phyloP scores from a whole-genome alignment of 2,329 filamentous ascomycete species.

The Xylariaceae sp. region DNA sequence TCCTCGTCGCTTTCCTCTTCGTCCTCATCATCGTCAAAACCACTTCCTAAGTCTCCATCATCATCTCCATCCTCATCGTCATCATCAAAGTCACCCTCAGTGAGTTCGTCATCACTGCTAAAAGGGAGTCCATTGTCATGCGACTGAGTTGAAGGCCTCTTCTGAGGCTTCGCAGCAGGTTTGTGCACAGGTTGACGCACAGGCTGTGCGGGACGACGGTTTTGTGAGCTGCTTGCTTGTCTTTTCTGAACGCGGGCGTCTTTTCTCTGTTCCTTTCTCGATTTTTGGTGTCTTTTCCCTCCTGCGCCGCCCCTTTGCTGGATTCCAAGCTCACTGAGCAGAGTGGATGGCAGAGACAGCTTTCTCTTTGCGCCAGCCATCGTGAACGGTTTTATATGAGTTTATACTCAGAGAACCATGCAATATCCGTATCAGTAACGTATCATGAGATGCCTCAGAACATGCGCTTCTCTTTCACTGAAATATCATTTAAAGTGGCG shows the following conservation, averaged over 20 bases:
- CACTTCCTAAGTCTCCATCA: background rate
- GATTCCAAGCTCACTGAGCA: conserved; percentile 42
- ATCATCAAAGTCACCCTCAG: conserved; percentile 16
- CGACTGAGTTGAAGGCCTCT: background rate
- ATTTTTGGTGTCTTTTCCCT: conserved; percentile 22
- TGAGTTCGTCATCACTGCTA: conserved; percentile 20
- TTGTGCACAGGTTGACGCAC: conserved; percentile 10
- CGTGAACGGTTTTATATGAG: background rate
- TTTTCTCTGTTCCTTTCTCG: conserved; percentile 32
- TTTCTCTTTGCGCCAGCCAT: conserved; percentile 29
- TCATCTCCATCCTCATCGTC: conserved; percentile 15
- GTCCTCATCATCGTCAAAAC: conserved; percentile 7
- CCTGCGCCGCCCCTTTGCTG: conserved; percentile 22
- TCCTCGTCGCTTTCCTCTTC: conserved; percentile 24
- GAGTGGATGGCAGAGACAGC: conserved; percentile 39
- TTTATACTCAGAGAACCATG: background rate
- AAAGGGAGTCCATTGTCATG: conserved; percentile 8
- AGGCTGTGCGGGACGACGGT: conserved; percentile 18
- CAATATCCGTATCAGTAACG: background rate
- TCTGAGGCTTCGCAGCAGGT: background rate
- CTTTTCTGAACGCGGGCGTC: conserved; percentile 30
- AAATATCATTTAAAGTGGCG: background rate
- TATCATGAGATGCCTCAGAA: background rate
- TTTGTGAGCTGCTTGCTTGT: conserved; percentile 26
- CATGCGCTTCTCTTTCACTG: background rate